phyloP scores from a whole-genome alignment of 2,329 filamentous ascomycete species.

The Fusarium sororula region DNA sequence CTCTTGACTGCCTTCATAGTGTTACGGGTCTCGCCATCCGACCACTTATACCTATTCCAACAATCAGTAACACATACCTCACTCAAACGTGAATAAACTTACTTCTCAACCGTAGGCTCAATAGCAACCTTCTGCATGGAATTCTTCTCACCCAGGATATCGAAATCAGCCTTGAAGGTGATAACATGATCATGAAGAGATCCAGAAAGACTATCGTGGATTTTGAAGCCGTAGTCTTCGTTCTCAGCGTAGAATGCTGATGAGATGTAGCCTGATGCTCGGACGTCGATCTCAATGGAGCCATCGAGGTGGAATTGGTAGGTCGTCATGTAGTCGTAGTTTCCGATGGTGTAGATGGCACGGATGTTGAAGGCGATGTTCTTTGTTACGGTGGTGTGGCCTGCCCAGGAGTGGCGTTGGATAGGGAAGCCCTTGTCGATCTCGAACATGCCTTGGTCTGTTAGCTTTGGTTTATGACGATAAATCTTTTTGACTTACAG shows the following conservation, averaged over 20 bases:
- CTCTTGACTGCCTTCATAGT: conserved; percentile 1
- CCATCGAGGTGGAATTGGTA: background rate
- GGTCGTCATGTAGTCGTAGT: conserved; percentile 5
- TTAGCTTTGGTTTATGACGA: no score
- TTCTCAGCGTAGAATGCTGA: background rate
- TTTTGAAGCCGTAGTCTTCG: conserved; percentile 1
- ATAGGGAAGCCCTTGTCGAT: conserved; percentile 3
- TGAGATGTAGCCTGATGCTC: background rate
- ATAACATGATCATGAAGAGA: background rate
- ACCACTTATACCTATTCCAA: background rate
- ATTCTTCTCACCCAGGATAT: background rate
- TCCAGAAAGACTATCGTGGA: background rate
- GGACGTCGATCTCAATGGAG: background rate
- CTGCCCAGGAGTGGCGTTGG: conserved; percentile 1
- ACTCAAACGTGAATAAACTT: accelerated
- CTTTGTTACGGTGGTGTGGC: background rate
- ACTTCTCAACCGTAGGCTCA: background rate
- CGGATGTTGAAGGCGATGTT: conserved; percentile 3
- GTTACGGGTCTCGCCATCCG: background rate
- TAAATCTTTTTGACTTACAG: no score
- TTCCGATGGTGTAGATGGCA: conserved; percentile 2
- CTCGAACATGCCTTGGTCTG: background rate
- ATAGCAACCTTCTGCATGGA: background rate
- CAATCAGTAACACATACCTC: accelerated
- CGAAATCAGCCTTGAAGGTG: background rate